These are phyloP conservation scores for Trichoderma afroharzianum DNA, from an alignment of 2,329 filamentous ascomycete species.

Conservation along the genomic window DNA sequence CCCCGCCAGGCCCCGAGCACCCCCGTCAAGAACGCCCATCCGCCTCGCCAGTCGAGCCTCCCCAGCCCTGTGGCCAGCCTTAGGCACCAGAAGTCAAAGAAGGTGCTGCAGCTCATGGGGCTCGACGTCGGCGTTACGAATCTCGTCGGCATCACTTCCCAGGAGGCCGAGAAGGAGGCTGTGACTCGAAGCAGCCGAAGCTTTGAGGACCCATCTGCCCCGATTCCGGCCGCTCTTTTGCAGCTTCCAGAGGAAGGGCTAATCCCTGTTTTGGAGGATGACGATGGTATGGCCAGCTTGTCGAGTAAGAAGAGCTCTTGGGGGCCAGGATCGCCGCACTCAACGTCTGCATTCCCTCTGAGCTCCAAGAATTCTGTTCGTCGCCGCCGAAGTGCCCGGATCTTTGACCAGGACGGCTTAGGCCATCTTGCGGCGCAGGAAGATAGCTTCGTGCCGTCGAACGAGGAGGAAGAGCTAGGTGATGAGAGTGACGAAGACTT, in stretches of 20 bases:
- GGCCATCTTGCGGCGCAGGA: constrained; percentile 6
- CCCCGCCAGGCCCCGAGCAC: neutral
- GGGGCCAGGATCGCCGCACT: constrained; percentile 21
- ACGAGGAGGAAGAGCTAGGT: constrained; percentile 13
- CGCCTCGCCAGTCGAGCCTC: neutral
- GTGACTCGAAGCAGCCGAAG: neutral
- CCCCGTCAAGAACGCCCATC: neutral
- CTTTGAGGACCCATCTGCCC: neutral
- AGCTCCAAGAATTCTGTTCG: constrained; percentile 10
- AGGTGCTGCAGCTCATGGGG: constrained; percentile 42
- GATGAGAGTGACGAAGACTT: constrained; percentile 30
- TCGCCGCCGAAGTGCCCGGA: constrained; percentile 11
- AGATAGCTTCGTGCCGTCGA: constrained; percentile 2
- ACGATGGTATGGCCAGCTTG: constrained; percentile 18
- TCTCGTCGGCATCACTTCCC: neutral
- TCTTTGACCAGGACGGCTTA: neutral
- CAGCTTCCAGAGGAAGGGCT: constrained; percentile 5
- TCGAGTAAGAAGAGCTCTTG: constrained; percentile 25
- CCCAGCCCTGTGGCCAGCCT: constrained; percentile 12
- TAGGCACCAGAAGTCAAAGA: constrained; percentile 32
- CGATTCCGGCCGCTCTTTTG: constrained; percentile 6
- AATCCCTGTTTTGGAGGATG: constrained; percentile 20
- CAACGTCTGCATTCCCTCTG: constrained; percentile 16
- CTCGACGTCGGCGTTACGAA: constrained; percentile 33
- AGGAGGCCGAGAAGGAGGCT: neutral